phyloP scores from a whole-genome alignment of 108 stramenopile genomes.

The Pseudonitzschia delicatissima region DNA sequence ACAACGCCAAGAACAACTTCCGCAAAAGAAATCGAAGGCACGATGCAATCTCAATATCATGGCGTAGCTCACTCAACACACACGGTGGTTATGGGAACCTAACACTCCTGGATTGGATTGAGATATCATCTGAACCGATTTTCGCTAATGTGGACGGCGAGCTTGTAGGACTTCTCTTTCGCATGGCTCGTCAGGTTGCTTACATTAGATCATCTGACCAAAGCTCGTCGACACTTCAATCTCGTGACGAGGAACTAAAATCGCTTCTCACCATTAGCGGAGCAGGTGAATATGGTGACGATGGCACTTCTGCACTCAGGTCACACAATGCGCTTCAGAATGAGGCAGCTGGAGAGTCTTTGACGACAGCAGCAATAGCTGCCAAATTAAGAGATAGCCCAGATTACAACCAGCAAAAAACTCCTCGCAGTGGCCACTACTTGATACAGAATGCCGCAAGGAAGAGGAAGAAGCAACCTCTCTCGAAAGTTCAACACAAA shows the following conservation, averaged over 20 bases:
- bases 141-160: constrained; percentile 44
- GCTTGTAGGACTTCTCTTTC: constrained; percentile 21
- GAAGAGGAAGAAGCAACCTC: constrained; percentile 12
- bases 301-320: neutral
- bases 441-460: neutral
- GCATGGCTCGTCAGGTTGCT: constrained; percentile 29
- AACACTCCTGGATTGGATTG: constrained; percentile 35
- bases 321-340: neutral
- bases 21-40: constrained; percentile 32
- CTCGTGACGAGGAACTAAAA: constrained; percentile 34
- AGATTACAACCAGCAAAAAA: constrained; percentile 6
- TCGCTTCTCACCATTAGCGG: constrained; percentile 18
- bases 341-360: constrained; percentile 13
- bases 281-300: constrained; percentile 1
- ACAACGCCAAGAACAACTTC: neutral
- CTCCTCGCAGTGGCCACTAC: constrained; percentile 11
- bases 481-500: constrained; percentile 41
- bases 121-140: constrained; percentile 41
- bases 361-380: constrained; percentile 39
- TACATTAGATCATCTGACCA: constrained; percentile 13
- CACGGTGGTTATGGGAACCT: constrained; percentile 31
- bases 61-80: constrained; percentile 19
- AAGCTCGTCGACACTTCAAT: neutral
- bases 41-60: constrained; percentile 31
- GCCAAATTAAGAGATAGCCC: constrained; percentile 26